A percentile compares a stretch with the other conserved stretches of the same genome.
Evolutionary conservation across 768 basidiomycete genomes (phyloP).

Genomic region (Macrocybe gigantea): DNA sequence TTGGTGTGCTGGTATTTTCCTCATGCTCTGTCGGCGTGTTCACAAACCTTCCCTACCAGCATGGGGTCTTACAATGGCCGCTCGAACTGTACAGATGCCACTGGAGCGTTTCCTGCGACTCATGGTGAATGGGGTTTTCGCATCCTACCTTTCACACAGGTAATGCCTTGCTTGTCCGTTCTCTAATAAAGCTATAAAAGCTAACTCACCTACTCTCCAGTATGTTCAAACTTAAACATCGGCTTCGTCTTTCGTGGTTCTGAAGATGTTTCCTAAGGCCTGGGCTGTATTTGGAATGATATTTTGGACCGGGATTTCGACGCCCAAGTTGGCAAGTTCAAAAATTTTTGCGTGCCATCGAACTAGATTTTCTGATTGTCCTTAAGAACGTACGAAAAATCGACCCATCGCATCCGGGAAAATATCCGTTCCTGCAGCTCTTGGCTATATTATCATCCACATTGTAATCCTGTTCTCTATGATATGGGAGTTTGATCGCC

Average conservation of each 20-base stretch:
- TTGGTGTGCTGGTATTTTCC: too few relatives aligned
- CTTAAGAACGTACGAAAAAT: conserved; percentile 40
- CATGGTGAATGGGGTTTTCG: too few relatives aligned
- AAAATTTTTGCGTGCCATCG: background rate
- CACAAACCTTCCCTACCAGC: conserved; percentile 15
- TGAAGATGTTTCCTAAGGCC: conserved; percentile 19
- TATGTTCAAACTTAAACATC: too few relatives aligned
- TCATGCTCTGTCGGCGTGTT: too few relatives aligned
- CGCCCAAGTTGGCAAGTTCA: conserved; percentile 38
- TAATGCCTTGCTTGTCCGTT: too few relatives aligned
- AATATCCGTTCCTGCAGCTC: conserved; percentile 36
- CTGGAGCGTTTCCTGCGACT: too few relatives aligned
- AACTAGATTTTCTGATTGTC: background rate
- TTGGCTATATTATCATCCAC: conserved; percentile 21
- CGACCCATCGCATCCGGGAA: conserved; percentile 45
- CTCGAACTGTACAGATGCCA: conserved; percentile 27
- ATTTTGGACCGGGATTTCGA: conserved; percentile 49
- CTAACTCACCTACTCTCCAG: too few relatives aligned
- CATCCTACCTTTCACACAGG: too few relatives aligned
- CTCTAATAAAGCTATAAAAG: too few relatives aligned
- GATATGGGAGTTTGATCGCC: conserved; percentile 19
- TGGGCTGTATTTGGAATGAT: conserved; percentile 52
- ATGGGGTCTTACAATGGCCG: conserved; percentile 49
- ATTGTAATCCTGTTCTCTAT: conserved; percentile 27
- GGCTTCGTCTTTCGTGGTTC: too few relatives aligned